Conservation (phyloP, 2,329 filamentous ascomycete genomes). For the Penicillium sp. region DNA sequence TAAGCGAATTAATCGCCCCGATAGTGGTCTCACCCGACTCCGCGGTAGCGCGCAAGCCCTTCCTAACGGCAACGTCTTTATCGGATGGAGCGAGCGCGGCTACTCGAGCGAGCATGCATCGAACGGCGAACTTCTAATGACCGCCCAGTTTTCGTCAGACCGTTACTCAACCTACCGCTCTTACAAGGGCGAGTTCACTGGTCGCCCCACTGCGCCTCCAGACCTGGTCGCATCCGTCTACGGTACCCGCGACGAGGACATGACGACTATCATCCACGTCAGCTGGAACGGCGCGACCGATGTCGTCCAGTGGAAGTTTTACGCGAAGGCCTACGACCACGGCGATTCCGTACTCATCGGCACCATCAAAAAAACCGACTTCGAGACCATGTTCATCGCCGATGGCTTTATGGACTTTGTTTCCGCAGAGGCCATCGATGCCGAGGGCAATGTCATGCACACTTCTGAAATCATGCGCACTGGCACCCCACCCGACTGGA, state of each 20-base stretch:
- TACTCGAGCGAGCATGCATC: conserved; percentile 37
- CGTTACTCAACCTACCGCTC: conserved; percentile 42
- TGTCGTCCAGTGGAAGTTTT: conserved; percentile 34
- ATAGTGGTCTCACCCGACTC: conserved; percentile 32
- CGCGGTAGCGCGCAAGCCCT: conserved; percentile 38
- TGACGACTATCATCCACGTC: conserved; percentile 22
- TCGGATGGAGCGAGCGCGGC: conserved; percentile 38
- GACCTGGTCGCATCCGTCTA: conserved; percentile 34
- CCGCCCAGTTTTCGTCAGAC: conserved; percentile 33
- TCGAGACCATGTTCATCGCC: conserved; percentile 34
- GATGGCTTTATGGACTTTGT: conserved; percentile 31
- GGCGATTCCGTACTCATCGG: conserved; percentile 20
- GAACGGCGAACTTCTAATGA: conserved; percentile 37
- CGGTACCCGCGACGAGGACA: conserved; percentile 21
- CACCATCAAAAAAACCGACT: conserved; percentile 29
- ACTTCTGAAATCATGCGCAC: conserved; percentile 27
- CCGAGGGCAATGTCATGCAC: conserved; percentile 18
- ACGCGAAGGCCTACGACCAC: conserved; percentile 20
- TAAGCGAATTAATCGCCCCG: conserved; percentile 34
- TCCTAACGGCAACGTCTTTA: conserved; percentile 37
- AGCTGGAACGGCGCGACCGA: conserved; percentile 38
- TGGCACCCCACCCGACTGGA: conserved; percentile 28
- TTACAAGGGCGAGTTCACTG: conserved; percentile 40
- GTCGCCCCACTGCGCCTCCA: conserved; percentile 33
- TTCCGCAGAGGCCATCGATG: conserved; percentile 23